phyloP scores from a whole-genome alignment of 768 basidiomycete genomes.

The Sporobolomyces phaffii region DNA sequence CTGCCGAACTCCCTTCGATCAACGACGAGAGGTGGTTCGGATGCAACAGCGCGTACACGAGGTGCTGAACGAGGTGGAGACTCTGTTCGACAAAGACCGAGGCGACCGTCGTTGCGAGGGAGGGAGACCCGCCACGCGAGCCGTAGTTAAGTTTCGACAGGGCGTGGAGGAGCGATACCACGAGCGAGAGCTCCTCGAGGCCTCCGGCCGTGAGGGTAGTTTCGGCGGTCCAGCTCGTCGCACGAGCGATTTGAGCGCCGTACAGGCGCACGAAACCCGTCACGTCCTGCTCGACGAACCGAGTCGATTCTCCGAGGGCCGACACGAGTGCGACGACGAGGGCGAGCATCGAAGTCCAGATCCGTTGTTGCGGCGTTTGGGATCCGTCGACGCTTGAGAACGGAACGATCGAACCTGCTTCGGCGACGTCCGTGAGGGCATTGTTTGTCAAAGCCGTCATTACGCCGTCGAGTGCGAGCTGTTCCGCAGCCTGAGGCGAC shows the following conservation, averaged over 20 bases:
- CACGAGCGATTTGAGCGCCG: constrained; percentile 68
- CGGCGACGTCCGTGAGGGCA: constrained; percentile 67
- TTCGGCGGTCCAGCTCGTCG: constrained; percentile 75
- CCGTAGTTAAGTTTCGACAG: constrained; percentile 52
- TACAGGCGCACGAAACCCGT: constrained; percentile 79
- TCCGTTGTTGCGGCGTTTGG: constrained; percentile 55
- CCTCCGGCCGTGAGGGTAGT: constrained; percentile 68
- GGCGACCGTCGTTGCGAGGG: constrained; percentile 62
- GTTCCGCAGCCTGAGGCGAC: constrained; percentile 65
- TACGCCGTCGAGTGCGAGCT: constrained; percentile 75
- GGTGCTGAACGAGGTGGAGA: constrained; percentile 61
- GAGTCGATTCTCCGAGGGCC: constrained; percentile 58
- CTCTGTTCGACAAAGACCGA: constrained; percentile 52
- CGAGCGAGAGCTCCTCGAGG: constrained; percentile 76
- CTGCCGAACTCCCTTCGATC: constrained; percentile 69
- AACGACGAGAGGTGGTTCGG: constrained; percentile 78
- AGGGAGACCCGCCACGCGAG: constrained; percentile 58
- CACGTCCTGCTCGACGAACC: constrained; percentile 74
- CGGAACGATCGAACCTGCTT: constrained; percentile 65
- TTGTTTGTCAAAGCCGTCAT: constrained; percentile 78
- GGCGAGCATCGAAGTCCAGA: constrained; percentile 77
- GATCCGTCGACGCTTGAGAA: constrained; percentile 58
- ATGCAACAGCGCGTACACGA: constrained; percentile 85
- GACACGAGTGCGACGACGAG: constrained; percentile 69
- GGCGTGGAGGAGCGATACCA: constrained; percentile 54